A percentile compares a stretch with the other conserved stretches of the same genome.
Conservation (phyloP, 2,329 filamentous ascomycete species). For the Penicillium sp. region DNA sequence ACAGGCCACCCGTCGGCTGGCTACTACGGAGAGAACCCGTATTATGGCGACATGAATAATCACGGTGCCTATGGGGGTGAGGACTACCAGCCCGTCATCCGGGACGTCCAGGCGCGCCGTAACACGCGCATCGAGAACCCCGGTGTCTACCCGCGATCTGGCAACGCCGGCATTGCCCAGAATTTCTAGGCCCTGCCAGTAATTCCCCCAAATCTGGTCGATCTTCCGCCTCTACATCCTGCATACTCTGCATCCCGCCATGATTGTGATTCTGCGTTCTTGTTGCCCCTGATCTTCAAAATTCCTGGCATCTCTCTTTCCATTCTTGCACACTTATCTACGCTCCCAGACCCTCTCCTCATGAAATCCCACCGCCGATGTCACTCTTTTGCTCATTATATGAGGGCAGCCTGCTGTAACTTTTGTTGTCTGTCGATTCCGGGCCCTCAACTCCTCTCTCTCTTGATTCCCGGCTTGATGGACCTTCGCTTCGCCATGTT, state of each 20-base stretch:
- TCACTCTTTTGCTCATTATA: constrained; percentile 21
- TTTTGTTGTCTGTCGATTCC: constrained; percentile 13
- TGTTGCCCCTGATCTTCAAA: constrained; percentile 11
- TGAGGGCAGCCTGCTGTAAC: constrained; percentile 6
- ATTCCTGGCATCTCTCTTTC: constrained; percentile 17
- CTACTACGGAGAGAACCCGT: constrained; percentile 60
- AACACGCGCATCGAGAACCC: constrained; percentile 95
- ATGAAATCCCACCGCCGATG: constrained; percentile 22
- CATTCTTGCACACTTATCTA: constrained; percentile 12
- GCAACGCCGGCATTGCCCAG: constrained; percentile 89
- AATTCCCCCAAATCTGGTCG: too few relatives aligned
- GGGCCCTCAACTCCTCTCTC: constrained; percentile 12
- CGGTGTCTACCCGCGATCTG: constrained; percentile 84
- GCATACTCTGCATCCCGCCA: constrained; percentile 1
- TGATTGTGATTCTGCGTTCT: constrained; percentile 6
- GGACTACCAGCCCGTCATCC: constrained; percentile 76
- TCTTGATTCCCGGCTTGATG: constrained; percentile 29
- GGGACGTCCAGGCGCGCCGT: constrained; percentile 86
- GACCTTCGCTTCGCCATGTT: constrained; percentile 33
- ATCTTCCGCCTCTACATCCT: not conserved
- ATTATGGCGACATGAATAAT: constrained; percentile 53
- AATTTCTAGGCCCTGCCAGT: constrained; percentile 70
- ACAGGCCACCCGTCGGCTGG: constrained; percentile 51
- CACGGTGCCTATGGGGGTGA: constrained; percentile 60
- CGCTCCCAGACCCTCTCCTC: constrained; percentile 11